Percentiles rank a stretch among this genome's conserved stretches.
Evolutionary conservation across 768 basidiomycete species (phyloP).

Genomic region (Trichaptum fuscoviolaceum): DNA sequence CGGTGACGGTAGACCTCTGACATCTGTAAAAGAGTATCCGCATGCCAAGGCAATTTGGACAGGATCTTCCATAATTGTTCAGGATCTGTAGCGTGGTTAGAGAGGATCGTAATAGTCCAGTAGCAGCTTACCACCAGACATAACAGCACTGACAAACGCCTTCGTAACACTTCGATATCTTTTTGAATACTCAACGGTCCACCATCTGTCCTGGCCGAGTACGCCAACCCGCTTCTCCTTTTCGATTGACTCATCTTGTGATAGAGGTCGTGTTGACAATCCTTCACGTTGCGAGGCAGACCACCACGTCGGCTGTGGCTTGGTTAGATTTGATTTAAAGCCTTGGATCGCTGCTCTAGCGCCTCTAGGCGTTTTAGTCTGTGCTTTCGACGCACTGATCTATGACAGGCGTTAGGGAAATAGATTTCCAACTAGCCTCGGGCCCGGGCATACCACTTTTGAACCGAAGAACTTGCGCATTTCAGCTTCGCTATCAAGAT

Average conservation of each 20-base stretch:
- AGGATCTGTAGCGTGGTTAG: slow-evolving; percentile 45
- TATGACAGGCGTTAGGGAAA: slow-evolving; percentile 10
- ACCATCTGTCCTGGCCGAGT: slow-evolving; percentile 68
- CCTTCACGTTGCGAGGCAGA: slow-evolving; percentile 67
- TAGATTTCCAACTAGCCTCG: slow-evolving; percentile 19
- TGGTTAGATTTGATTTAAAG: slow-evolving; percentile 62
- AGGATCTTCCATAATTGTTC: slow-evolving; percentile 73
- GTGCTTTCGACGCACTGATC: slow-evolving; percentile 18
- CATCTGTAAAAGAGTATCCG: slow-evolving; percentile 83
- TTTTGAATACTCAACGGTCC: slow-evolving; percentile 83
- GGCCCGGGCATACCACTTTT: slow-evolving; percentile 56
- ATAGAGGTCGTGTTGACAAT: slow-evolving; percentile 55
- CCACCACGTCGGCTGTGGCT: slow-evolving; percentile 74
- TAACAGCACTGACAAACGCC: slow-evolving; percentile 75
- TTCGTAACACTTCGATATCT: slow-evolving; percentile 78
- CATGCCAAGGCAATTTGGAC: slow-evolving; percentile 83
- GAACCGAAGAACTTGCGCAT: slow-evolving; percentile 92
- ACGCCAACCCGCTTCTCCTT: slow-evolving; percentile 38
- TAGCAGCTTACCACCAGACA: slow-evolving; percentile 63
- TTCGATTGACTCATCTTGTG: slow-evolving; percentile 44
- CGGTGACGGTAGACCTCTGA: slow-evolving; percentile 82
- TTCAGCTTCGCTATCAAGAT: slow-evolving; percentile 87
- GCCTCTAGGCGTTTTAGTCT: slow-evolving; percentile 7
- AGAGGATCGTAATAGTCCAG: slow-evolving; percentile 2
- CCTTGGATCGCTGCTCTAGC: background rate